Base-by-base conservation (phyloP, 2,329 filamentous ascomycete genomes). In the Fusarium vanettenii region DNA sequence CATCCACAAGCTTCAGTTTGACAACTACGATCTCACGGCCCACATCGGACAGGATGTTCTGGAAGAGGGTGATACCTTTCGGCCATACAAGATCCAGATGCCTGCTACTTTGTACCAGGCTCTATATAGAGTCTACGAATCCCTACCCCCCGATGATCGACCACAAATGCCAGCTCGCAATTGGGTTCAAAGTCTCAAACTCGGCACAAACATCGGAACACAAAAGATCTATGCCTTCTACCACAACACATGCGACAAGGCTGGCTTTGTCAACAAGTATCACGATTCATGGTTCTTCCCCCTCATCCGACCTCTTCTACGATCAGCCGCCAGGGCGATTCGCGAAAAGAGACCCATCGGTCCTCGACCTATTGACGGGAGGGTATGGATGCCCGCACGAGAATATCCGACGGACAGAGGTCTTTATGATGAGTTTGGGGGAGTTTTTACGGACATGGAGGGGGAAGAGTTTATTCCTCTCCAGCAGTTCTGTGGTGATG, bases 1-100 rank as follows among this genome's bases (percentile, higher is more conserved):
- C 64, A 82, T 90, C 48, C 84, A 82, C 62, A 82, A 84, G 31
- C 85, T 87, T 0, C 77, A 82, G 5, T 79, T 80, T 39, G 88
- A 88, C 78, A 67, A 78, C 18, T 82, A 85, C 50, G 79, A 84
- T 37, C 80, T 84, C 72, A 81, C 59, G 86, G 87, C 81, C 39
- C 78, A 27, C 79, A 84, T 77, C 6, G 57, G 33, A 2, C 27
- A 75, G 2, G 72, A 77, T 20, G 25, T 56, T 1, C n/a, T 70
- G 0, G 55, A 74, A 5, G 72, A 73, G 27, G 67, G 61, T 1
- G 16, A 55, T 3, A 22, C 7, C 8, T 72, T 72, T 33, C 37
- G 41, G 2, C 71, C 72, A 22, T 76, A 69, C 52, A 62, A 62
- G 11, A 76, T 79, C 4, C 76, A 78, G 14, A 78, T 76, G 78